Percentiles rank a stretch among this genome's conserved stretches.
phyloP scores from a whole-genome alignment of 2,329 filamentous ascomycete species.

The Beauveria pseudobassiana region DNA sequence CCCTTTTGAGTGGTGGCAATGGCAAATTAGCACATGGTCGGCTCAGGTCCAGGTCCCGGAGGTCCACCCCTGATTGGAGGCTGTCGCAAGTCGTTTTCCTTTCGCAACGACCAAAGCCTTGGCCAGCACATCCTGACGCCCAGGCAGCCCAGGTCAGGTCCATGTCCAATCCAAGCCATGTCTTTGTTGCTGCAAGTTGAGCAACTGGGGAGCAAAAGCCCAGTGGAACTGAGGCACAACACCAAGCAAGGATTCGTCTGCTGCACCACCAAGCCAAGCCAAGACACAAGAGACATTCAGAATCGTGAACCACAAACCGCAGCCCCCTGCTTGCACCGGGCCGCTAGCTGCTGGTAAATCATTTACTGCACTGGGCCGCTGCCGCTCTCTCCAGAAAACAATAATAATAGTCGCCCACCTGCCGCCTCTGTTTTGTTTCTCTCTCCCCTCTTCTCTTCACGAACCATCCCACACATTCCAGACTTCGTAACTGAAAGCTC shows the following conservation, averaged over 20 bases:
- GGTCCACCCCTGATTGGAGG: not conserved
- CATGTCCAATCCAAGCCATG: not conserved
- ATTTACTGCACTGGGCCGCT: slow-evolving; percentile 13
- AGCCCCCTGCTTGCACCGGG: not conserved
- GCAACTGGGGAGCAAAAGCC: not conserved
- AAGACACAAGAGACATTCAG: not conserved
- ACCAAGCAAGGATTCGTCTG: slow-evolving; percentile 5
- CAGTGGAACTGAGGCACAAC: slow-evolving; percentile 1
- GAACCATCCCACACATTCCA: slow-evolving; percentile 37
- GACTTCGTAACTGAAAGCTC: slow-evolving; percentile 43
- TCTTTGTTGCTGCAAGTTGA: not conserved
- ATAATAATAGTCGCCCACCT: slow-evolving; percentile 35
- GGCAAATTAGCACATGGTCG: slow-evolving; percentile 5
- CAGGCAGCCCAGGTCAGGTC: not conserved
- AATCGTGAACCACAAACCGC: slow-evolving; percentile 1
- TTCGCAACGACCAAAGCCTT: not conserved
- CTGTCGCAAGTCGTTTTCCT: no score
- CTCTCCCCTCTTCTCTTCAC: slow-evolving; percentile 32
- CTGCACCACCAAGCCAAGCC: not conserved
- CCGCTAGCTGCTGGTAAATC: not conserved
- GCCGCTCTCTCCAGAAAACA: slow-evolving; percentile 9
- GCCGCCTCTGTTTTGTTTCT: slow-evolving; percentile 27
- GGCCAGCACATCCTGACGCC: not conserved
- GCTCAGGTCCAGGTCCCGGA: not conserved
- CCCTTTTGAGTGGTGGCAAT: slow-evolving; percentile 3